These are phyloP conservation scores for Rubus parviflorus DNA, from an alignment of 306 rosid species.

Conservation along the genomic window DNA sequence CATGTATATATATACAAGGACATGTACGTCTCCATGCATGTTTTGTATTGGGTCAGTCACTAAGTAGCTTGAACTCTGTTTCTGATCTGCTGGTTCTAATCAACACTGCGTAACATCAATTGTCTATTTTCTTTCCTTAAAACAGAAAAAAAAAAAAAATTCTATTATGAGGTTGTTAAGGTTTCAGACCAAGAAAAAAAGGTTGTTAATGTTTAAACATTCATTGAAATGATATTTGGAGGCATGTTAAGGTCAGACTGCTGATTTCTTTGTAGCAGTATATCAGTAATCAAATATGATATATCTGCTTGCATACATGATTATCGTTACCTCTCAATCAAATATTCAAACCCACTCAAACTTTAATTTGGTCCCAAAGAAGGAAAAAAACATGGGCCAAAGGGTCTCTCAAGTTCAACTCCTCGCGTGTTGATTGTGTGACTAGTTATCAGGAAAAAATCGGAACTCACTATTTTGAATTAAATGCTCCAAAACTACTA, in stretches of 20 bases:
- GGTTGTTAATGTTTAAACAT: too few species aligned
- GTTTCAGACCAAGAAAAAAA: too few species aligned
- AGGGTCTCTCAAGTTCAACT: background rate
- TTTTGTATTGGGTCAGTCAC: too few species aligned
- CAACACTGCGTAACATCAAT: background rate
- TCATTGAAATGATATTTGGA: slow-evolving; percentile 4
- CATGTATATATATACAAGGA: background rate
- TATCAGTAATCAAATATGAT: background rate
- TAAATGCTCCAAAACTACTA: background rate
- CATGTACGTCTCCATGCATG: background rate
- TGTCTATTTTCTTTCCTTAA: background rate
- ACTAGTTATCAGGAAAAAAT: background rate
- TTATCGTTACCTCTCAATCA: background rate
- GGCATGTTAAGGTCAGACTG: background rate
- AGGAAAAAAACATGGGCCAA: background rate
- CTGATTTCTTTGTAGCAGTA: background rate
- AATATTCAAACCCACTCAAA: slow-evolving; percentile 2
- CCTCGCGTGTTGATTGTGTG: too few species aligned
- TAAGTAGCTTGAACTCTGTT: background rate
- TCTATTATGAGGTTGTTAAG: slow-evolving; percentile 5
- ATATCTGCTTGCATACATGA: background rate
- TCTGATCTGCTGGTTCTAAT: background rate
- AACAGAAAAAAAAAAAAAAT: background rate
- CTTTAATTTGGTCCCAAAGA: background rate
- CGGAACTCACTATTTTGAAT: background rate